Evolutionary conservation across 1,139 yeast genomes (phyloP), one percentile per base, ranked within the genome.

Genomic region (Petasospora rhodanensis): DNA sequence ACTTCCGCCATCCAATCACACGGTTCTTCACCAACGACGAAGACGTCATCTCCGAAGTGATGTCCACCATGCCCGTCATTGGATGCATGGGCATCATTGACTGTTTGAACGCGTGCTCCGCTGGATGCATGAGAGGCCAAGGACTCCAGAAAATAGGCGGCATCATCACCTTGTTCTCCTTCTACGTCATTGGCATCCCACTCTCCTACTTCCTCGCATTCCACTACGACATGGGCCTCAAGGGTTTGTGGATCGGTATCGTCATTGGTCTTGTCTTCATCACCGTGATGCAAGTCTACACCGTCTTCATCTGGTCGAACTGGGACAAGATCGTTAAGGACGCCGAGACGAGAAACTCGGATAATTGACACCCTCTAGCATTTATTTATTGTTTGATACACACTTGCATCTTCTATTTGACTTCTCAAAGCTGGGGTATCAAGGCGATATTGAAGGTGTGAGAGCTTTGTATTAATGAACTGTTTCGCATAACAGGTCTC

Each of bases 81-180:
- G 73, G 93, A 1, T 52, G 79, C 6, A 72, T 83, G 61, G 94
- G 85, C 50, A 59, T 85, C 10, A 77, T 82, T 39, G 96, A 87
- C 56, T 86, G 93, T 7, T 62, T 83, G 16, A 86, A 91, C 14
- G 87, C 86, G 2, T 82, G 45, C 71, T 80, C 87, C 7, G 82
- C 87, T 35, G 96, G 96, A 0, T 74, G 86, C 29, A 61, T 87
- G 40, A 65, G 96, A 41, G 96, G 96, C 3, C 83, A 84, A 56
- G 96, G 96, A 1, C 66, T 79, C 37, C 96, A 87, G 56, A 78
- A 76, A 42, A 70, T 85, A 35, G 96, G 96, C 4, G 95, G 96
- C 0, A 62, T 74, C 23, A 71, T 87, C 38, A 87, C 86, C 50
- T 68, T 87, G 34, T 62, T 84, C 30, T 79, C 86, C 7, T 87